A percentile compares a stretch with the other conserved stretches of the same genome.
These are phyloP conservation scores for Secale cereale DNA, from an alignment of 176 grass and related monocot species.

Conservation along the genomic window DNA sequence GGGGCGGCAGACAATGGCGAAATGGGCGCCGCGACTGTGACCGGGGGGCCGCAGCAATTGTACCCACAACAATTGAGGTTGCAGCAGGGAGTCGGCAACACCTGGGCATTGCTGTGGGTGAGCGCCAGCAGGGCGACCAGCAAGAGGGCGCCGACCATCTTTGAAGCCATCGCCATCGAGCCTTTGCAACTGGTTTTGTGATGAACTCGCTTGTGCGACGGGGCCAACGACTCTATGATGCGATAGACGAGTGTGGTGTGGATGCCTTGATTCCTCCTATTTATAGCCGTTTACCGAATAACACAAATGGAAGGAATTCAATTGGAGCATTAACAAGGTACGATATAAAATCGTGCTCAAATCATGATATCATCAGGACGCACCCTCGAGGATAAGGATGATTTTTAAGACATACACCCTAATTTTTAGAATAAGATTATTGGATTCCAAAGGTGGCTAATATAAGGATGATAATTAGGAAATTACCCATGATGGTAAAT, in stretches of 20 bases:
- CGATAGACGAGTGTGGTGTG: background rate
- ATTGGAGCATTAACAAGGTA: background rate
- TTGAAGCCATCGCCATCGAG: conserved; percentile 3
- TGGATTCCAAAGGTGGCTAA: no score
- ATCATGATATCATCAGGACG: background rate
- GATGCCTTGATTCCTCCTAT: background rate
- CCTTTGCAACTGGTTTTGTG: background rate
- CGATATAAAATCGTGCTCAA: background rate
- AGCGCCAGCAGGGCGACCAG: conserved; percentile 41
- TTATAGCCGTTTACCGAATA: background rate
- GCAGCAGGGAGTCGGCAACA: conserved; percentile 32
- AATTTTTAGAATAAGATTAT: background rate
- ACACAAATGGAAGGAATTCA: background rate
- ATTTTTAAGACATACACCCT: background rate
- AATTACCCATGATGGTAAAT: background rate
- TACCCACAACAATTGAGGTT: conserved; percentile 32
- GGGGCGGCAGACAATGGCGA: background rate
- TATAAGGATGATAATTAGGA: background rate
- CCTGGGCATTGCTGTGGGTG: conserved; percentile 31
- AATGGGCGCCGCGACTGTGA: background rate
- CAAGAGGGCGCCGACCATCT: background rate
- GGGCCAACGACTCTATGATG: background rate
- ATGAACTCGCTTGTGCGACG: background rate
- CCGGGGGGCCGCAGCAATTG: conserved; percentile 12
- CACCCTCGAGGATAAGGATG: background rate